Percentiles rank a stretch among this genome's conserved stretches.
Conservation (phyloP, 1,284 basidiomycete species). For the Irpex sp. region DNA sequence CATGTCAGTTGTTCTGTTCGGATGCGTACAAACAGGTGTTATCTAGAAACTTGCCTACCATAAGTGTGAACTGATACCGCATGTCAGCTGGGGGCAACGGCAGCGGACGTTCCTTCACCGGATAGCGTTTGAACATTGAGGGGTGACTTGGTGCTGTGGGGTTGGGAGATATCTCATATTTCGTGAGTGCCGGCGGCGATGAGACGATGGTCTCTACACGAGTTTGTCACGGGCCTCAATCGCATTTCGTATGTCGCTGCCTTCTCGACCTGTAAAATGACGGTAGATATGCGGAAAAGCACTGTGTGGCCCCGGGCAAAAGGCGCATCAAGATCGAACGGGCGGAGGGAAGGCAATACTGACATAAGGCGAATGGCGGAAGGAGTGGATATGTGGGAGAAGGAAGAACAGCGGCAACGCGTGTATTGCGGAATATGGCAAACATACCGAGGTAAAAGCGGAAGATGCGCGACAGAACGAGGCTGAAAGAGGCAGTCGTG, state of each 20-base stretch:
- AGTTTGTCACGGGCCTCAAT: not conserved
- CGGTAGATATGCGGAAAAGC: not conserved
- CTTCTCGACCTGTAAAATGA: not conserved
- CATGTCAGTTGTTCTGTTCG: not conserved
- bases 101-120: not conserved
- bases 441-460: slow-evolving; percentile 11
- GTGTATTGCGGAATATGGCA: not conserved
- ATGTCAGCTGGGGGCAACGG: not conserved
- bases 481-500: slow-evolving; percentile 19
- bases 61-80: not conserved
- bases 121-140: not conserved
- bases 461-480: slow-evolving; percentile 19
- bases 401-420: not conserved
- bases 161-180: not conserved
- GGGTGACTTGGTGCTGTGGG: too few species aligned
- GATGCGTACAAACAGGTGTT: not conserved
- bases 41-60: not conserved
- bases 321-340: not conserved
- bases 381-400: not conserved
- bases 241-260: not conserved
- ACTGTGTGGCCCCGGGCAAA: not conserved
- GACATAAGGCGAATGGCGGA: not conserved
- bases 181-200: not conserved
- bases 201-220: not conserved
- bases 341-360: not conserved